Conservation (phyloP, 139 green algal species). For the Chlamydomonas asymmetrica region DNA sequence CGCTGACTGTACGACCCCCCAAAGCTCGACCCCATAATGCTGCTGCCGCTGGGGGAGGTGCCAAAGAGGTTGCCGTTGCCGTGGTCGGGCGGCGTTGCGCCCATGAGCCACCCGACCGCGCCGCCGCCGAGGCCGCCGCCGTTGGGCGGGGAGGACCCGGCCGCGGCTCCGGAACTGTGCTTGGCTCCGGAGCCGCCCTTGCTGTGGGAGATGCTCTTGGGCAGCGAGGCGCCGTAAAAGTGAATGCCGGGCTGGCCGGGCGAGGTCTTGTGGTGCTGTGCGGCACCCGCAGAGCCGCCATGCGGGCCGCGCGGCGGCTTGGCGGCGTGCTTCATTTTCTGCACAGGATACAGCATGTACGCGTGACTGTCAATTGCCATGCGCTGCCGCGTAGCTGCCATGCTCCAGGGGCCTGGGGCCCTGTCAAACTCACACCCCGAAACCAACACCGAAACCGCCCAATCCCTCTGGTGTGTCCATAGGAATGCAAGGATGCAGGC, state of each 20-base stretch:
- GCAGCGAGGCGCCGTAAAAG: constrained; percentile 45
- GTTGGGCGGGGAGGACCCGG: constrained; percentile 21
- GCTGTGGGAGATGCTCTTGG: constrained; percentile 12
- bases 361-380: too few species aligned
- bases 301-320: constrained; percentile 29
- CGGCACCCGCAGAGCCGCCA: neutral
- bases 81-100: constrained; percentile 63
- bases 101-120: constrained; percentile 78
- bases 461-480: too few species aligned
- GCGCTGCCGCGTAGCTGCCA: too few species aligned
- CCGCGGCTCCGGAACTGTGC: constrained; percentile 3
- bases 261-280: neutral
- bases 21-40: constrained; percentile 20
- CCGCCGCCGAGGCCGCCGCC: constrained; percentile 27
- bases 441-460: too few species aligned
- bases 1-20: constrained; percentile 15
- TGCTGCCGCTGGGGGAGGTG: constrained; percentile 37
- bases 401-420: too few species aligned
- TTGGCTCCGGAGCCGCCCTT: constrained; percentile 16
- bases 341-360: too few species aligned
- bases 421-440: too few species aligned
- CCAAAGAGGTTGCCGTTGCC: constrained; percentile 52
- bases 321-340: neutral
- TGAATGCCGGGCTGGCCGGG: constrained; percentile 14
- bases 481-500: too few species aligned